Percentiles rank a stretch among this genome's conserved stretches.
These are phyloP conservation scores for Sordariomycetes sp. DNA, from an alignment of 2,329 filamentous ascomycete species.

Conservation along the genomic window DNA sequence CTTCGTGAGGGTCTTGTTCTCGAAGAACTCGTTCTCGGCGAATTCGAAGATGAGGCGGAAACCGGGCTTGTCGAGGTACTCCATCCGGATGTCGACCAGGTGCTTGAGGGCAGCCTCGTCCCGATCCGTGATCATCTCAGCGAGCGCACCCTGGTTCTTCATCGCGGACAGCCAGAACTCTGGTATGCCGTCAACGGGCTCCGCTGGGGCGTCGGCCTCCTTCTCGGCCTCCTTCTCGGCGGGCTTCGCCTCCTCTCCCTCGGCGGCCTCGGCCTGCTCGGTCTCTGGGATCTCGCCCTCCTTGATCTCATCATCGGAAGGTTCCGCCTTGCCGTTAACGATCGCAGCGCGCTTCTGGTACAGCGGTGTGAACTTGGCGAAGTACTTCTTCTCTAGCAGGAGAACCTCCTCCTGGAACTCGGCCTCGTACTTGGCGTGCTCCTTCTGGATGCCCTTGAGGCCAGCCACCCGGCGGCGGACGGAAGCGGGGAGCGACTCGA, in stretches of 20 bases:
- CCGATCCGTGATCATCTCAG: constrained; percentile 97
- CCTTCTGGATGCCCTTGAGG: constrained; percentile 95
- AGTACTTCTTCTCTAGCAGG: constrained; percentile 98
- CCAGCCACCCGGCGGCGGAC: constrained; percentile 91
- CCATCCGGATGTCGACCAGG: constrained; percentile 91
- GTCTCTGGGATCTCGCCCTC: constrained; percentile 70
- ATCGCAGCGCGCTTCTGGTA: constrained; percentile 93
- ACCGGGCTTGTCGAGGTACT: constrained; percentile 95
- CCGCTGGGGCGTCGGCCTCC: constrained; percentile 33
- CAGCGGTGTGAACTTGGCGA: constrained; percentile 94
- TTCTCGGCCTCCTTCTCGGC: constrained; percentile 47
- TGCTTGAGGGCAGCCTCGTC: constrained; percentile 90
- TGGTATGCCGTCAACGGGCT: constrained; percentile 67
- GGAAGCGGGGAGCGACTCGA: constrained; percentile 82
- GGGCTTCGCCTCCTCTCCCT: constrained; percentile 44
- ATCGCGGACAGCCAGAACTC: constrained; percentile 99
- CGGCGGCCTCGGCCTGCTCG: constrained; percentile 35
- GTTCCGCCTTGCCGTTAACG: constrained; percentile 78
- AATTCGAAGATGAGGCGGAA: constrained; percentile 99
- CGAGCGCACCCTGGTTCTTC: constrained; percentile 97
- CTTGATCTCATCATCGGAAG: constrained; percentile 76
- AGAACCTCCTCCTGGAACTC: constrained; percentile 98
- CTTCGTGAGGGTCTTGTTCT: constrained; percentile 94
- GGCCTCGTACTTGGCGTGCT: constrained; percentile 95
- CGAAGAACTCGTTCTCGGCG: constrained; percentile 89